These are phyloP conservation scores for Flaveria brownii DNA, from an alignment of 129 eudicot species.

Conservation along the genomic window DNA sequence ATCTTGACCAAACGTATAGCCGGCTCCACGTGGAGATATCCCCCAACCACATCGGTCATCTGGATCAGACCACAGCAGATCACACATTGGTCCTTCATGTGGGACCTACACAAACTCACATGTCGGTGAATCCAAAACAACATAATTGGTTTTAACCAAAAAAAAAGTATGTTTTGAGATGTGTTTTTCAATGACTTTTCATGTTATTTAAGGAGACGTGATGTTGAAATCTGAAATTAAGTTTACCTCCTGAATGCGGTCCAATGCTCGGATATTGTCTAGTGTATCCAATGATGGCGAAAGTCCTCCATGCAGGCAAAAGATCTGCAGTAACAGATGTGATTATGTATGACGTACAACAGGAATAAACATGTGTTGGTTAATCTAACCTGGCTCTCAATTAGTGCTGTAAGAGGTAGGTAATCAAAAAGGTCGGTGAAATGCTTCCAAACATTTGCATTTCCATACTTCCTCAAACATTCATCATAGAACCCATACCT, in stretches of 20 bases:
- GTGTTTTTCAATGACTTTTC: not conserved
- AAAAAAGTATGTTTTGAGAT: too few relatives aligned
- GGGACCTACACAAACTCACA: constrained; percentile 49
- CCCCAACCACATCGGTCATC: constrained; percentile 86
- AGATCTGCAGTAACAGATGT: constrained; percentile 10
- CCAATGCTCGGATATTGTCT: constrained; percentile 82
- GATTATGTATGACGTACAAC: not conserved
- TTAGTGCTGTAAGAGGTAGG: constrained; percentile 76
- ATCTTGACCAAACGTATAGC: constrained; percentile 80
- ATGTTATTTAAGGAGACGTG: not conserved
- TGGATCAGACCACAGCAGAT: constrained; percentile 86
- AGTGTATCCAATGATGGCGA: constrained; percentile 5
- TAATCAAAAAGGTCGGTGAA: constrained; percentile 81
- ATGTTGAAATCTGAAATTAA: not conserved
- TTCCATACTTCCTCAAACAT: constrained; percentile 26
- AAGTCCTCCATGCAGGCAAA: not conserved
- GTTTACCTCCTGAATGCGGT: constrained; percentile 79
- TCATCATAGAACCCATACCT: constrained; percentile 60
- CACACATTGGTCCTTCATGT: constrained; percentile 88
- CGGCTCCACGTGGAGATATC: constrained; percentile 80
- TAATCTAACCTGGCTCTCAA: constrained; percentile 40
- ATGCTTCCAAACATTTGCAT: constrained; percentile 13
- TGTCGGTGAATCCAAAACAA: not conserved
- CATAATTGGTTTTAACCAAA: not conserved
- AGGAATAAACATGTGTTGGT: not conserved